Conservation (phyloP, 768 basidiomycete species). For the Cystobasidium ongulense region DNA sequence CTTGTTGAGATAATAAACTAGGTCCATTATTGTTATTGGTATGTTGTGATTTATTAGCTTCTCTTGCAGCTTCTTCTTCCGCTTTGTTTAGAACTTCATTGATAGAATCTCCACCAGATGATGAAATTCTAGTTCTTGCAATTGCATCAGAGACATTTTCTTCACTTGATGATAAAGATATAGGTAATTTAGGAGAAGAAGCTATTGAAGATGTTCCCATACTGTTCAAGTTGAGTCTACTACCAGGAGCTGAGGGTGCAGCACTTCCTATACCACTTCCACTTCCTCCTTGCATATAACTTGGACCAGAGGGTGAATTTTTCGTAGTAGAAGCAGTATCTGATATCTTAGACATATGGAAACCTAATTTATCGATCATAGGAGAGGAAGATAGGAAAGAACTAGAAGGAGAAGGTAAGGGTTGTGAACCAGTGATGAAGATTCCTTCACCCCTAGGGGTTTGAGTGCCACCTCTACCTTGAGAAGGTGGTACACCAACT, state of each 20-base stretch:
- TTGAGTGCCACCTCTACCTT: constrained; percentile 90
- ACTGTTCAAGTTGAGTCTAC: background rate
- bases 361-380: constrained; percentile 75
- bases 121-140: background rate
- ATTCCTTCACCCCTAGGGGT: constrained; percentile 73
- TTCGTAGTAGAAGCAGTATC: constrained; percentile 34
- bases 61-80: constrained; percentile 3
- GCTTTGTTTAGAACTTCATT: constrained; percentile 8
- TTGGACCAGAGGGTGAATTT: constrained; percentile 3
- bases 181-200: background rate
- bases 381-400: constrained; percentile 63
- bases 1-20: constrained; percentile 8
- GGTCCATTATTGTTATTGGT: background rate
- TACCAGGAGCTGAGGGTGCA: background rate
- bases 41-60: constrained; percentile 4
- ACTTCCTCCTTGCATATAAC: background rate
- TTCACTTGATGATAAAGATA: background rate
- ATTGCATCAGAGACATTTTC: constrained; percentile 7
- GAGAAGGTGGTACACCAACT: constrained; percentile 76
- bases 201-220: background rate
- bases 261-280: background rate
- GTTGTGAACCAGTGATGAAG: constrained; percentile 87
- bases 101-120: background rate
- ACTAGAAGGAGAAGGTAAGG: constrained; percentile 64
- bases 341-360: constrained; percentile 87